Conservation (phyloP, 805 yeast species). For the Danielia reshetovae region DNA sequence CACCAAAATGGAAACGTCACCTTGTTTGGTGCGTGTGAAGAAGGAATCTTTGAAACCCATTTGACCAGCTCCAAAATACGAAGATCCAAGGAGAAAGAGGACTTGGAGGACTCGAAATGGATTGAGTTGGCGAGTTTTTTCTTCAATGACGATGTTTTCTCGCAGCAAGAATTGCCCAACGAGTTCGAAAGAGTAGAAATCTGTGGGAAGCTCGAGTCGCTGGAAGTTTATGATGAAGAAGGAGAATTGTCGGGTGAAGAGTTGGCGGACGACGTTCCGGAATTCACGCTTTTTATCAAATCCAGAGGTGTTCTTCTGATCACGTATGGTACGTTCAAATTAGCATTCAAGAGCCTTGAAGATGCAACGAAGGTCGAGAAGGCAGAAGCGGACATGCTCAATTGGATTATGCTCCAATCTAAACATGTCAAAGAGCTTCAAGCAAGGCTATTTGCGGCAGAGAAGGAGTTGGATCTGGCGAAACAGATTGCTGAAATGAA, state of each 20-base stretch:
- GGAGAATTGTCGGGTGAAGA: conserved; percentile 24
- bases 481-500: conserved; percentile 3
- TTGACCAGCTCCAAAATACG: conserved; percentile 5
- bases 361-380: conserved; percentile 4
- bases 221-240: conserved; percentile 21
- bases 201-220: conserved; percentile 21
- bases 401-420: conserved; percentile 11
- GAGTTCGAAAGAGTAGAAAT: conserved; percentile 13
- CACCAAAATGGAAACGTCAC: background rate
- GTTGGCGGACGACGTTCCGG: conserved; percentile 8
- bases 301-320: conserved; percentile 10
- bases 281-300: conserved; percentile 9
- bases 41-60: conserved; percentile 13
- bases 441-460: background rate
- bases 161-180: conserved; percentile 1
- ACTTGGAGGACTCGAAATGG: conserved; percentile 18
- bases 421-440: conserved; percentile 6
- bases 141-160: conserved; percentile 10
- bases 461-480: background rate
- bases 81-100: conserved; percentile 7
- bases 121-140: conserved; percentile 11
- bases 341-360: conserved; percentile 6
- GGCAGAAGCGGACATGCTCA: conserved; percentile 10
- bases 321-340: conserved; percentile 8
- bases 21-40: conserved; percentile 15